These are phyloP conservation scores for Parascedosporium putredinis DNA, from an alignment of 2,329 filamentous ascomycete genomes.

Conservation along the genomic window DNA sequence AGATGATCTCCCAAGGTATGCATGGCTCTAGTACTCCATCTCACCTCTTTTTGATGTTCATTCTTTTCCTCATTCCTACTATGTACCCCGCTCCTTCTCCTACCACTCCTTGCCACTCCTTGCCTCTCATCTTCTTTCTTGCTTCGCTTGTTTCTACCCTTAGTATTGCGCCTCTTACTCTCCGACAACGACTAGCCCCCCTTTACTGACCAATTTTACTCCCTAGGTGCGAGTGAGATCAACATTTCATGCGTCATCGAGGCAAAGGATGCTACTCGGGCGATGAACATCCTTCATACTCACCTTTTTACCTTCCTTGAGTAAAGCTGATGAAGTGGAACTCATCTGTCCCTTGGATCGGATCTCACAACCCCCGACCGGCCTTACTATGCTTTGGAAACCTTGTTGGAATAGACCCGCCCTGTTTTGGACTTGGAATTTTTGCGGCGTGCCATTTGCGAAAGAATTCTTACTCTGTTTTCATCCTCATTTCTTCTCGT, in stretches of 20 bases:
- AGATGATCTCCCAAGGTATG: slow-evolving; percentile 96
- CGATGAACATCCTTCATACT: slow-evolving; percentile 92
- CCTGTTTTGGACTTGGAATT: too few species aligned
- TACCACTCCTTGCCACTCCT: neutral
- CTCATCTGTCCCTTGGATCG: neutral
- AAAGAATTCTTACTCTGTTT: too few species aligned
- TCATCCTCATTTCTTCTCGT: neutral
- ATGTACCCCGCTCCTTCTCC: too few species aligned
- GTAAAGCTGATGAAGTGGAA: slow-evolving; percentile 23
- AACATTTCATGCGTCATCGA: slow-evolving; percentile 98
- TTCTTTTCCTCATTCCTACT: too few species aligned
- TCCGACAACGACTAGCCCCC: too few species aligned
- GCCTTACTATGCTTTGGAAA: neutral
- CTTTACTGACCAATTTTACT: too few species aligned
- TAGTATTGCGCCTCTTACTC: too few species aligned
- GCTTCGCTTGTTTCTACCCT: neutral
- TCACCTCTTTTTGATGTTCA: too few species aligned
- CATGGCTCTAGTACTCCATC: neutral
- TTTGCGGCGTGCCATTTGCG: too few species aligned
- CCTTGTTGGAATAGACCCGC: neutral
- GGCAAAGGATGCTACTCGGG: slow-evolving; percentile 78
- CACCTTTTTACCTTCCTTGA: slow-evolving; percentile 95
- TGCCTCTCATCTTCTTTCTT: neutral
- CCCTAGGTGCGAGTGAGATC: slow-evolving; percentile 94
- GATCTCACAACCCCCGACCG: too few species aligned